phyloP scores from a whole-genome alignment of 164 flowering plant genomes.

The Vitis labrusca region DNA sequence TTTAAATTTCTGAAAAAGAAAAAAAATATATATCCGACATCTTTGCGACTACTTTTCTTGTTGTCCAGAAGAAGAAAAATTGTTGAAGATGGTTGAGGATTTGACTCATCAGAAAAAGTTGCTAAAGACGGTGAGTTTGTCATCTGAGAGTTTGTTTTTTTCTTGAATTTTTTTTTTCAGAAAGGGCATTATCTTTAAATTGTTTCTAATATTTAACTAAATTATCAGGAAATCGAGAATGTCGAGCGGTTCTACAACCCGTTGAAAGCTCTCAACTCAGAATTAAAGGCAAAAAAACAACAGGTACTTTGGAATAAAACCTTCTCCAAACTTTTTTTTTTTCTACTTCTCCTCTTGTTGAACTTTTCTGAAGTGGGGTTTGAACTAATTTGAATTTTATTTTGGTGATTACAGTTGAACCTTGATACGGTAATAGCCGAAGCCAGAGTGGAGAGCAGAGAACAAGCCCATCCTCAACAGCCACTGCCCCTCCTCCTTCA shows the following conservation, averaged over 20 bases:
- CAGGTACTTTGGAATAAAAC: constrained; percentile 8
- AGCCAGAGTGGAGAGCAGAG: too few relatives aligned
- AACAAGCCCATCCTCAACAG: too few relatives aligned
- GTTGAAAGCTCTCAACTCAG: constrained; percentile 24
- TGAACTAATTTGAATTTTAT: too few relatives aligned
- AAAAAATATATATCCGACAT: not conserved
- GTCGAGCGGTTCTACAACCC: constrained; percentile 7
- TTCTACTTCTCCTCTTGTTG: too few relatives aligned
- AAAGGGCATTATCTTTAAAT: not conserved
- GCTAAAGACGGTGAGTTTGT: constrained; percentile 33
- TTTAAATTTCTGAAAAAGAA: too few relatives aligned
- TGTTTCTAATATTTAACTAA: not conserved
- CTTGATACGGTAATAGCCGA: too few relatives aligned
- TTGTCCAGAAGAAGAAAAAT: constrained; percentile 31
- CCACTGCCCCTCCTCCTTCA: too few relatives aligned
- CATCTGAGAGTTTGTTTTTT: constrained; percentile 1
- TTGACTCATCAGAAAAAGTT: constrained; percentile 17
- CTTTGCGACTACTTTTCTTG: not conserved
- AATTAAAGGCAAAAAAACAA: constrained; percentile 15
- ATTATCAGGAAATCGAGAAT: constrained; percentile 35
- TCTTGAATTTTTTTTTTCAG: not conserved
- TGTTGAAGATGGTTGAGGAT: constrained; percentile 13
- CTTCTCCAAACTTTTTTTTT: too few relatives aligned
- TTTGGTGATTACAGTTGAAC: too few relatives aligned
- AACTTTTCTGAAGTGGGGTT: too few relatives aligned